Percentiles rank a stretch among this genome's conserved stretches.
Conservation (phyloP, 1,284 basidiomycete species). For the Ustilago nuda region DNA sequence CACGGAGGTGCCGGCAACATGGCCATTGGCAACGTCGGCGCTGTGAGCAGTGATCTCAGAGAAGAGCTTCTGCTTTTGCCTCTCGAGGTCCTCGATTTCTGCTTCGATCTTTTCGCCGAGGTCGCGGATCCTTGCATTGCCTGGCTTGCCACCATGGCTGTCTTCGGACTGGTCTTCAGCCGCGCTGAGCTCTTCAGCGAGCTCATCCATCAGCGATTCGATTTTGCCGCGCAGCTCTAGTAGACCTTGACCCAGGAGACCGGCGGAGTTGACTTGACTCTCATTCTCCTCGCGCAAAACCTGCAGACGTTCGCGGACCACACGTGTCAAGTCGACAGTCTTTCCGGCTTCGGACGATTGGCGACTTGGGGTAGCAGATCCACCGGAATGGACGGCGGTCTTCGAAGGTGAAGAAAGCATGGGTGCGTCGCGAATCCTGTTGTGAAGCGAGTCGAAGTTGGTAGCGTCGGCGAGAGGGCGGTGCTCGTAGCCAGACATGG, state of each 20-base stretch:
- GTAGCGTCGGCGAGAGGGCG: constrained; percentile 33
- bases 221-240: constrained; percentile 58
- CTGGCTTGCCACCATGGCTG: constrained; percentile 17
- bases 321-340: constrained; percentile 38
- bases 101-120: constrained; percentile 53
- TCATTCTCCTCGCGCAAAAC: constrained; percentile 51
- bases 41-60: constrained; percentile 44
- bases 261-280: constrained; percentile 61
- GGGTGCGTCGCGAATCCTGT: constrained; percentile 17
- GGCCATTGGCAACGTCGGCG: constrained; percentile 30
- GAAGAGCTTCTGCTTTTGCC: constrained; percentile 48
- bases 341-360: constrained; percentile 30
- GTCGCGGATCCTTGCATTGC: constrained; percentile 33
- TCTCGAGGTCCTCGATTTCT: constrained; percentile 55
- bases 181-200: constrained; percentile 51
- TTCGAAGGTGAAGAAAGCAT: constrained; percentile 29
- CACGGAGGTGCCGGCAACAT: constrained; percentile 22
- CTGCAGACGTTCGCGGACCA: constrained; percentile 45
- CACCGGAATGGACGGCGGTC: constrained; percentile 5
- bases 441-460: constrained; percentile 35
- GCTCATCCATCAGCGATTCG: constrained; percentile 61
- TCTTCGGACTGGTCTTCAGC: constrained; percentile 43
- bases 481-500: constrained; percentile 29
- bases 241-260: constrained; percentile 60
- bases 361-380: constrained; percentile 8